phyloP scores from a whole-genome alignment of 331 rosid species.

The Arachis monticola region DNA sequence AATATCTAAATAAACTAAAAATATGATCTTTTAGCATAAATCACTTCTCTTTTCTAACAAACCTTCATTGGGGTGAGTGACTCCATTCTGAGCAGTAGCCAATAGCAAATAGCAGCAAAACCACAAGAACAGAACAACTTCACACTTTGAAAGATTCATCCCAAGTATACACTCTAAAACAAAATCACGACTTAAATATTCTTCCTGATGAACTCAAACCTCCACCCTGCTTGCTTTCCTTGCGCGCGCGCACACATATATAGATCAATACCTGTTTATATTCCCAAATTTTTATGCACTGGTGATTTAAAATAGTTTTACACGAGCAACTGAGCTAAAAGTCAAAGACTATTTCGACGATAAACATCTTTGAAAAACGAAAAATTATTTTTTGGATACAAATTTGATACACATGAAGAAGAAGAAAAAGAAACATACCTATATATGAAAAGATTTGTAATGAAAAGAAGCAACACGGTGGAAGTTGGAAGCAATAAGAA shows the following conservation, averaged over 20 bases:
- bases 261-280: no score
- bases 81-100: constrained; percentile 30
- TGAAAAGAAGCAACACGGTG: constrained; percentile 31
- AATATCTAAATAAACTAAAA: background rate
- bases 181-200: constrained; percentile 23
- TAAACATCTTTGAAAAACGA: no score
- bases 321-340: no score
- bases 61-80: constrained; percentile 69
- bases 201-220: constrained; percentile 26
- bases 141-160: constrained; percentile 56
- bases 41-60: background rate
- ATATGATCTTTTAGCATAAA: no score
- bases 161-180: constrained; percentile 13
- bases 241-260: background rate
- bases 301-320: no score
- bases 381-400: no score
- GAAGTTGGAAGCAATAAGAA: background rate
- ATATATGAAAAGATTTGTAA: constrained; percentile 18
- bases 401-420: no score
- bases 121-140: constrained; percentile 44
- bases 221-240: constrained; percentile 12
- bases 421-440: background rate
- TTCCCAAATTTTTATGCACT: no score
- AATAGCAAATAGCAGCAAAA: constrained; percentile 51
- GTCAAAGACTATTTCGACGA: no score